Conservation (phyloP, 352 stramenopile genomes). For the Globisporangium sylvaticum region DNA sequence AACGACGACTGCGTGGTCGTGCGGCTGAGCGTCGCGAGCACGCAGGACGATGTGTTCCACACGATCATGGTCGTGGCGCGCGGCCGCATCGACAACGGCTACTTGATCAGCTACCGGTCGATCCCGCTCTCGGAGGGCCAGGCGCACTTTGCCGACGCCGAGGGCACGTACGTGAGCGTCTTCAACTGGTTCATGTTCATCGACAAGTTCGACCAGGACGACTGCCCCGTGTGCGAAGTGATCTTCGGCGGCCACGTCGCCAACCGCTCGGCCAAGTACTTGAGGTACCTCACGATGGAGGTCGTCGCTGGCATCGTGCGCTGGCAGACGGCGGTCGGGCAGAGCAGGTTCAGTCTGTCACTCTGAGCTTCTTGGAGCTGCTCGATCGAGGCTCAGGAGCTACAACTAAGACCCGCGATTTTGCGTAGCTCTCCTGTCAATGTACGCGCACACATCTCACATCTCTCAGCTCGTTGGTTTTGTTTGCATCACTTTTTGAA, state of each 20-base stretch:
- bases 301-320: not conserved
- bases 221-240: not conserved
- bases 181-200: not conserved
- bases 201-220: not conserved
- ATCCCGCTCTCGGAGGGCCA: not conserved
- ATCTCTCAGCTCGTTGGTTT: too few relatives aligned
- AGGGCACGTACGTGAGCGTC: not conserved
- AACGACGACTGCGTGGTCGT: not conserved
- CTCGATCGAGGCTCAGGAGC: not conserved
- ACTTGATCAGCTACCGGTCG: not conserved
- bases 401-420: too few relatives aligned
- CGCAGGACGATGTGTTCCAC: not conserved
- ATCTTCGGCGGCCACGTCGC: not conserved
- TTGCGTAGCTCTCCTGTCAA: not conserved
- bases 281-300: not conserved
- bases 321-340: not conserved
- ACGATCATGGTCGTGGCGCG: not conserved
- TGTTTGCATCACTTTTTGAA: too few relatives aligned
- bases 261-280: not conserved
- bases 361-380: not conserved
- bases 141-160: not conserved
- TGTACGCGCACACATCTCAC: not conserved
- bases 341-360: not conserved
- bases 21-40: not conserved
- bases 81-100: not conserved